Percentiles rank a stretch among this genome's conserved stretches.
Evolutionary conservation across 139 green algal genomes (phyloP).

Genomic region (Chlamydomonas applanata): DNA sequence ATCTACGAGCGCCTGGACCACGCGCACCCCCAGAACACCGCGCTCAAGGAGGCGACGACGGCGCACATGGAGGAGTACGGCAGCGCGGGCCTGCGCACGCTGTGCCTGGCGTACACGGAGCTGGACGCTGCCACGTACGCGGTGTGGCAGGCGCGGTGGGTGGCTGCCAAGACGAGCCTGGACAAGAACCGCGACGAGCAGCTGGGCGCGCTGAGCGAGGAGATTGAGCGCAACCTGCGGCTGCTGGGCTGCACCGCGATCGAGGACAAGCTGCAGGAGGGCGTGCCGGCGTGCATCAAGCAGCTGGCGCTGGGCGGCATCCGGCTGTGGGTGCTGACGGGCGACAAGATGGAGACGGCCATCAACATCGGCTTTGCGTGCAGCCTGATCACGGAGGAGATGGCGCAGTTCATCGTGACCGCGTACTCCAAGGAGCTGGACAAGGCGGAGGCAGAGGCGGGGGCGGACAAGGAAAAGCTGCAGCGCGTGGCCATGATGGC

Average conservation of each 20-base stretch:
- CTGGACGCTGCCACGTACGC: conserved; percentile 34
- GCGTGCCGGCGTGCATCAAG: conserved; percentile 89
- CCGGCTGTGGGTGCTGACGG: conserved; percentile 91
- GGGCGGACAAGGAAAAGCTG: conserved; percentile 6
- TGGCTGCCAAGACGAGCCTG: conserved; percentile 36
- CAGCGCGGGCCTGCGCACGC: conserved; percentile 77
- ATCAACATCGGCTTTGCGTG: conserved; percentile 93
- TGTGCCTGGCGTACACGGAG: conserved; percentile 67
- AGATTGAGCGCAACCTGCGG: conserved; percentile 77
- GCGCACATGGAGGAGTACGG: conserved; percentile 81
- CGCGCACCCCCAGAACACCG: conserved; percentile 3
- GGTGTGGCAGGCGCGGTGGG: conserved; percentile 30
- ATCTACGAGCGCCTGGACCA: conserved; percentile 71
- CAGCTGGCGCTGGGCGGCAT: conserved; percentile 85
- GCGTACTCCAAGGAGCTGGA: conserved; percentile 31
- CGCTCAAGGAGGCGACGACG: conserved; percentile 1
- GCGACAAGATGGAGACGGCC: conserved; percentile 86
- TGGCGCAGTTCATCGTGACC: conserved; percentile 58
- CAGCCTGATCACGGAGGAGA: conserved; percentile 73
- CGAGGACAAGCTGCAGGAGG: conserved; percentile 98
- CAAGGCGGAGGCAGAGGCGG: conserved; percentile 14
- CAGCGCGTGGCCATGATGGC: conserved; percentile 25
- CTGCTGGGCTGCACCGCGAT: conserved; percentile 95
- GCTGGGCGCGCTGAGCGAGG: conserved; percentile 49
- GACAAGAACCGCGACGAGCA: conserved; percentile 45